Evolutionary conservation across 257 asterid genomes (phyloP), one percentile per base, ranked within the genome.

Genomic region (Perilla frutescens): DNA sequence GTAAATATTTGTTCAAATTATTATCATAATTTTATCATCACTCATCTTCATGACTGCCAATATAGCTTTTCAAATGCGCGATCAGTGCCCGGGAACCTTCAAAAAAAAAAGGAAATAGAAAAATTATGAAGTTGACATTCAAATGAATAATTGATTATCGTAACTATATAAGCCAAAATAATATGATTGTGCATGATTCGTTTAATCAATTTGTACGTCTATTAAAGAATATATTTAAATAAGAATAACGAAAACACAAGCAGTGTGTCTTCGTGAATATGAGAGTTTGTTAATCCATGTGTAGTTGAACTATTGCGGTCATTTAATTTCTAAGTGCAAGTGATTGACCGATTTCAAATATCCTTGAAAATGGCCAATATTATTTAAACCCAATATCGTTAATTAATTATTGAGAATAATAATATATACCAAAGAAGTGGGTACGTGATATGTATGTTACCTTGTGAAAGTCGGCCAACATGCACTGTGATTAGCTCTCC

Each of bases 381-480:
- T 54, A 20, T 29, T 45, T 31, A 15, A 45, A 45, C 44, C 2
- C 11, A 26, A 29, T 11, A 31, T 44, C 43, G 1, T 45, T 6
- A 10, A 5, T 5, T 45, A 45, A 11, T 20, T 20, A 20, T 20
- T 9, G 56, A 5, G 55, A 26, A 20, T 8, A 43, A 11, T 5
- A 2, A n/a, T 7, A 4, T 9, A 6, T 10, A 55, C 4, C 6
- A 26, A 54, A 63, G 4, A 15, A 43, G 40, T 63, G 55, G 39
- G 55, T 63, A 10, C 1, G 29, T 65, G 26, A 20, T 20, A 20
- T 20, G 26, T 49, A 4, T 36, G 11, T 13, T 13, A 8, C 11
- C 57, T 6, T 2, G 53, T 68, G 62, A 68, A 51, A 68, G 51
- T 50, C 49, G 32, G 62, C 32, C n/a, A 49, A 67, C 34, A 50